phyloP scores from a whole-genome alignment of 306 rosid genomes.

The Elaeagnus macrophylla region DNA sequence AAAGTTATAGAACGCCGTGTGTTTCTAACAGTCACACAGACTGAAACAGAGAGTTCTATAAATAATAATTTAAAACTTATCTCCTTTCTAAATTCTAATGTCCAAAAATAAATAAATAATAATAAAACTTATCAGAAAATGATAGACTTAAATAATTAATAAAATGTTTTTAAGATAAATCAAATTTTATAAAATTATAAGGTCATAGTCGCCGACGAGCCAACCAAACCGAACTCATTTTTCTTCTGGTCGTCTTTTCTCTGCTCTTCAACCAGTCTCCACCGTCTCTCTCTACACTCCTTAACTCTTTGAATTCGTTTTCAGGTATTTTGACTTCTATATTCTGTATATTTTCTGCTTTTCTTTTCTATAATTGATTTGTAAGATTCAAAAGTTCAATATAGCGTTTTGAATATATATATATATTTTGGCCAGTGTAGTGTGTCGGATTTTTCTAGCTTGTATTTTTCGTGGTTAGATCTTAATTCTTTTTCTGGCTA shows the following conservation, averaged over 20 bases:
- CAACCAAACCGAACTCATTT: conserved; percentile 65
- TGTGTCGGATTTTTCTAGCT: conserved; percentile 9
- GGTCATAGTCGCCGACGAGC: conserved; percentile 79
- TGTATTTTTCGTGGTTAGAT: conserved; percentile 16
- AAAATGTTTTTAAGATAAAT: background rate
- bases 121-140: too few species aligned
- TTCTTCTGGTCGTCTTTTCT: conserved; percentile 34
- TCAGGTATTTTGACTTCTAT: conserved; percentile 28
- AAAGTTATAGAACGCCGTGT: too few species aligned
- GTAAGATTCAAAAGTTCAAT: conserved; percentile 5
- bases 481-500: conserved; percentile 8
- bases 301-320: conserved; percentile 22
- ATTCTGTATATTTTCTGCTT: conserved; percentile 22
- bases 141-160: background rate
- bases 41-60: too few species aligned
- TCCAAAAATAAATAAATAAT: too few species aligned
- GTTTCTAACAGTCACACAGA: too few species aligned
- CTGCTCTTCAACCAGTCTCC: conserved; percentile 20
- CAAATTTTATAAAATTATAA: background rate
- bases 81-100: too few species aligned
- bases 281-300: background rate
- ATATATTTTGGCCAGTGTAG: background rate
- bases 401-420: conserved; percentile 9
- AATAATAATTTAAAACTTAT: too few species aligned
- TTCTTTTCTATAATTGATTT: conserved; percentile 2